phyloP scores from a whole-genome alignment of 306 rosid genomes.

The Pachyrhizus erosus region DNA sequence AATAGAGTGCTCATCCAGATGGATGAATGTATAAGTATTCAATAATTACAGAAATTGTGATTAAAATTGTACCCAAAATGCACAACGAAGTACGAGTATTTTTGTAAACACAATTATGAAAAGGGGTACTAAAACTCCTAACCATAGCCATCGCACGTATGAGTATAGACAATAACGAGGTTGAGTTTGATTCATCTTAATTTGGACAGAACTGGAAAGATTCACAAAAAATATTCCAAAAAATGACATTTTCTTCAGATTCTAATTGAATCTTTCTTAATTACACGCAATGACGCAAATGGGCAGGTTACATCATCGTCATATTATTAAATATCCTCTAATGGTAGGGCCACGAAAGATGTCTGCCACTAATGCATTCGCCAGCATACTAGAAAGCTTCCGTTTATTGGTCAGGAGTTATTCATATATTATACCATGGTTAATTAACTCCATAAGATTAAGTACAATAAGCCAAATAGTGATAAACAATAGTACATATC shows the following conservation, averaged over 20 bases:
- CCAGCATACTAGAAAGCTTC: constrained; percentile 9
- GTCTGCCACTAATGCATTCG: constrained; percentile 40
- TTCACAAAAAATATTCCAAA: constrained; percentile 1
- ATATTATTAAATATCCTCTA: background rate
- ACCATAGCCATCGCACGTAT: no score
- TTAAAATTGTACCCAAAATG: no score
- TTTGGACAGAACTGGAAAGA: constrained; percentile 27
- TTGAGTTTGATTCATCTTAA: constrained; percentile 1
- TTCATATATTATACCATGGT: background rate
- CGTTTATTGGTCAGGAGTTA: constrained; percentile 13
- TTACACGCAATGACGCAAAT: constrained; percentile 22
- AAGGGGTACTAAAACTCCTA: no score
- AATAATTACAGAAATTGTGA: no score
- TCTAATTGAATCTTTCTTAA: constrained; percentile 24
- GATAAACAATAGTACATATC: background rate
- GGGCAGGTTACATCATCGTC: background rate
- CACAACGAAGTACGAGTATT: no score
- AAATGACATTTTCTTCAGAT: constrained; percentile 14
- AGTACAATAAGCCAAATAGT: constrained; percentile 2
- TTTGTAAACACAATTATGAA: no score
- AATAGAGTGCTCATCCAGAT: no score
- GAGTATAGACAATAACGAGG: background rate
- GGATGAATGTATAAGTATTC: no score
- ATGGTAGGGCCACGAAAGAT: constrained; percentile 47
- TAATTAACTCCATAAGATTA: background rate